Percentiles rank a stretch among this genome's conserved stretches.
Evolutionary conservation across 306 rosid species (phyloP).

Genomic region (Quercus variabilis): DNA sequence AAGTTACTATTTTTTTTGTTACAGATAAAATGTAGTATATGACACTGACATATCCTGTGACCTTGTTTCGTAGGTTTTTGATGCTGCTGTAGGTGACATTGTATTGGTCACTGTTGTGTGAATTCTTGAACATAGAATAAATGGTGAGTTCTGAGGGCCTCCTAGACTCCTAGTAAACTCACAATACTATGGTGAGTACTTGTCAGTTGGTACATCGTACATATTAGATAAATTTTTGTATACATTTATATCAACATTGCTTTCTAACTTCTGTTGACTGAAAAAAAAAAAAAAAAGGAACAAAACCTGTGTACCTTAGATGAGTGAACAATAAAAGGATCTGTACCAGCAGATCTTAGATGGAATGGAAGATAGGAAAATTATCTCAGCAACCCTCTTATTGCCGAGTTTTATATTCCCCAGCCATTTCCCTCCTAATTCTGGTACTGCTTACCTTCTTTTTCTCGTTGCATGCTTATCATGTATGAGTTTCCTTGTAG

Average conservation of each 20-base stretch:
- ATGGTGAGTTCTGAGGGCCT: slow-evolving; percentile 45
- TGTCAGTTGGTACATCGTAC: neutral
- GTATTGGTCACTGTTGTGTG: slow-evolving; percentile 49
- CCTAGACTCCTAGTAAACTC: slow-evolving; percentile 36
- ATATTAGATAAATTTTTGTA: neutral
- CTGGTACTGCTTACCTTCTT: too few species aligned
- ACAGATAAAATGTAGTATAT: neutral
- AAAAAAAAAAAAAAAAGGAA: neutral
- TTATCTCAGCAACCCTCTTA: too few species aligned
- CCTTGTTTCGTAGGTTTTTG: slow-evolving; percentile 33
- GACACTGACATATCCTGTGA: neutral
- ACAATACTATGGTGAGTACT: slow-evolving; percentile 37
- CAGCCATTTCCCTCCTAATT: too few species aligned
- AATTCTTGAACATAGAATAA: slow-evolving; percentile 43
- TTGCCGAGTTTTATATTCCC: too few species aligned
- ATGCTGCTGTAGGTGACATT: slow-evolving; percentile 54
- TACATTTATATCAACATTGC: neutral
- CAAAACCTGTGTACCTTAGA: neutral
- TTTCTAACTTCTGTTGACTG: neutral
- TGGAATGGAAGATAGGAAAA: too few species aligned
- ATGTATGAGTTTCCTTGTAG: too few species aligned
- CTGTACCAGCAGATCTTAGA: too few species aligned
- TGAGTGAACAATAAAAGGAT: neutral
- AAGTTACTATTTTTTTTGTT: neutral
- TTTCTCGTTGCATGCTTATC: too few species aligned